Conservation (phyloP, 306 rosid genomes). For the Rubus parviflorus region DNA sequence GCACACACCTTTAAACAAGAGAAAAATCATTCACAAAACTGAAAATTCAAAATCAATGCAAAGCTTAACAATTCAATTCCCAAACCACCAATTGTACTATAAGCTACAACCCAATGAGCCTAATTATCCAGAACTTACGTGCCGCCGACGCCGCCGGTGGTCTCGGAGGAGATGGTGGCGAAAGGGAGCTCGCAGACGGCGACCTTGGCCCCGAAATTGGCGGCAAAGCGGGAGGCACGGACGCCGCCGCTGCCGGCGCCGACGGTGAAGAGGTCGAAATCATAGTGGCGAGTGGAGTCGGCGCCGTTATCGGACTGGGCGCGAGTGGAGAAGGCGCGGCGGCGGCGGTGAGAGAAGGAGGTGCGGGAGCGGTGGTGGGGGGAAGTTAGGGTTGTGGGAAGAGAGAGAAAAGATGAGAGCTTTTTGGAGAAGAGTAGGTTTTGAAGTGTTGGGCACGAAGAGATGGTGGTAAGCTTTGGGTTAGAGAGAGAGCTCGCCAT, state of each 20-base stretch:
- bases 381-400: slow-evolving; percentile 25
- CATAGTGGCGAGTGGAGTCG: slow-evolving; percentile 51
- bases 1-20: slow-evolving; percentile 62
- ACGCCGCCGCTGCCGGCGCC: slow-evolving; percentile 98
- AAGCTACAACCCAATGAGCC: no score
- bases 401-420: slow-evolving; percentile 28
- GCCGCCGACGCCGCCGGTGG: slow-evolving; percentile 90
- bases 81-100: no score
- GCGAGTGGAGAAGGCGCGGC: slow-evolving; percentile 34
- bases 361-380: background rate
- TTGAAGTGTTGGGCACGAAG: slow-evolving; percentile 42
- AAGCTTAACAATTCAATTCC: background rate
- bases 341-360: slow-evolving; percentile 23
- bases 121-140: slow-evolving; percentile 40
- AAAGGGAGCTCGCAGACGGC: slow-evolving; percentile 97
- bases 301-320: slow-evolving; percentile 52
- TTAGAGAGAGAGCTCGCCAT: slow-evolving; percentile 48
- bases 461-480: slow-evolving; percentile 37
- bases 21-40: background rate
- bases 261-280: slow-evolving; percentile 88
- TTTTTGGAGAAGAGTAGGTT: slow-evolving; percentile 43
- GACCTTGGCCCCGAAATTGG: slow-evolving; percentile 68
- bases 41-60: background rate
- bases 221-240: slow-evolving; percentile 80
- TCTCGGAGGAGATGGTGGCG: slow-evolving; percentile 83